These are phyloP conservation scores for Parasarocladium wereldwijsianum DNA, from an alignment of 2,329 filamentous ascomycete species.

Conservation along the genomic window DNA sequence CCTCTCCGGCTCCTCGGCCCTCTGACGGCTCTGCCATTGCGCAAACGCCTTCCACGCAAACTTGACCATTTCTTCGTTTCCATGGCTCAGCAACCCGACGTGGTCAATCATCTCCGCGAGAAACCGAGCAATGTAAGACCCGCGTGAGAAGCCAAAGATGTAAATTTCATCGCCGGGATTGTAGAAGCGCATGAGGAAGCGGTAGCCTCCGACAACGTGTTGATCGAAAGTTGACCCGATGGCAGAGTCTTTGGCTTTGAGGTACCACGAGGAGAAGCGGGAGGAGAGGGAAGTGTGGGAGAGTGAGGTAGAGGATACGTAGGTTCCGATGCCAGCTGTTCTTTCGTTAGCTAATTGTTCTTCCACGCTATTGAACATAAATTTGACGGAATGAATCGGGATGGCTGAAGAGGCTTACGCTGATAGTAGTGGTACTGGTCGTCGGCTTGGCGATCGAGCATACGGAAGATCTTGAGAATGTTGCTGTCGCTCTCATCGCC, in stretches of 20 bases:
- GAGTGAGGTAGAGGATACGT: slow-evolving; percentile 46
- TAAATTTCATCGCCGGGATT: slow-evolving; percentile 49
- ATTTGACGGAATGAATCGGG: fast-evolving
- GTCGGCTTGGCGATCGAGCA: slow-evolving; percentile 47
- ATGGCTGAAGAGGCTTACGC: slow-evolving; percentile 23
- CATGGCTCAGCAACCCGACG: slow-evolving; percentile 63
- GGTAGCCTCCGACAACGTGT: slow-evolving; percentile 73
- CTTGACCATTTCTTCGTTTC: slow-evolving; percentile 72
- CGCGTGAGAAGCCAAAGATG: slow-evolving; percentile 61
- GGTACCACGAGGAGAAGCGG: slow-evolving; percentile 50
- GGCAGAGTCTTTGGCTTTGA: slow-evolving; percentile 65
- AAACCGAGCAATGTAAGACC: slow-evolving; percentile 60
- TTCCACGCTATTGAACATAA: slow-evolving; percentile 6
- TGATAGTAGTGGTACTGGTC: slow-evolving; percentile 53
- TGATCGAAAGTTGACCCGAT: slow-evolving; percentile 68
- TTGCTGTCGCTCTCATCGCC: slow-evolving; percentile 50
- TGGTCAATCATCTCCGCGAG: slow-evolving; percentile 75
- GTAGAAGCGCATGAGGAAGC: slow-evolving; percentile 64
- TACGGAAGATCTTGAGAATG: slow-evolving; percentile 56
- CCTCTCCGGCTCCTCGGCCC: slow-evolving; percentile 22
- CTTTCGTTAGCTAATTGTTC: too few species aligned
- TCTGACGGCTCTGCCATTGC: slow-evolving; percentile 51
- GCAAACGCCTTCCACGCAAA: slow-evolving; percentile 77
- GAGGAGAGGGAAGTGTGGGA: slow-evolving; percentile 41
- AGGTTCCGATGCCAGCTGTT: slow-evolving; percentile 56